Evolutionary conservation across 2,329 filamentous ascomycete species (phyloP).

Genomic region (Dendrostoma leiphaemia): DNA sequence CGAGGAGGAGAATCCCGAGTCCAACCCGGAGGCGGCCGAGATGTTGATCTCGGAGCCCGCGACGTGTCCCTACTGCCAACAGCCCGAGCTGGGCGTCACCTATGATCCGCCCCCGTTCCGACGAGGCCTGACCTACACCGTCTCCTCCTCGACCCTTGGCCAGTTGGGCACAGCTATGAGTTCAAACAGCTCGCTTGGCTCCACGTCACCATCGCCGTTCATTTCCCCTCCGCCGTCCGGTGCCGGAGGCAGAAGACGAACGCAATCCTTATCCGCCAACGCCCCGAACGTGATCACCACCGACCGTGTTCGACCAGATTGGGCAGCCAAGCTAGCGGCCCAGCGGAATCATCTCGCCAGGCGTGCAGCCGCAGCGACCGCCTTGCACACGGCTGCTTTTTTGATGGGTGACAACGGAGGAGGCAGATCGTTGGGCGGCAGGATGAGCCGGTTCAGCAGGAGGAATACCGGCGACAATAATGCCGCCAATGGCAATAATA

Average conservation of each 20-base stretch:
- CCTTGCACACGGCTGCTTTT: slow-evolving; percentile 91
- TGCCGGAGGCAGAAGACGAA: slow-evolving; percentile 41
- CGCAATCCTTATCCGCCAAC: slow-evolving; percentile 71
- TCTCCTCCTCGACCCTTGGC: slow-evolving; percentile 43
- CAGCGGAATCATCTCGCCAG: slow-evolving; percentile 83
- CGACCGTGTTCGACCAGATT: slow-evolving; percentile 88
- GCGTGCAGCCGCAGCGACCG: slow-evolving; percentile 87
- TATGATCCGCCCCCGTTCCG: slow-evolving; percentile 89
- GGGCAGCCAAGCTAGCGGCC: slow-evolving; percentile 83
- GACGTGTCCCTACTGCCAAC: slow-evolving; percentile 91
- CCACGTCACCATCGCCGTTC: slow-evolving; percentile 35
- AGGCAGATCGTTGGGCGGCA: slow-evolving; percentile 42
- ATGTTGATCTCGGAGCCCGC: slow-evolving; percentile 88
- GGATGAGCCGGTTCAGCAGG: slow-evolving; percentile 57
- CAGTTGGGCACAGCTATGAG: slow-evolving; percentile 73
- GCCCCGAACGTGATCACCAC: slow-evolving; percentile 88
- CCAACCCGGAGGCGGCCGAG: slow-evolving; percentile 53
- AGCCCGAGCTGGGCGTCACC: slow-evolving; percentile 93
- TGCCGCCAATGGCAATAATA: slow-evolving; percentile 26
- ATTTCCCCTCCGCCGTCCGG: slow-evolving; percentile 32
- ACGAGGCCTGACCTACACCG: slow-evolving; percentile 71
- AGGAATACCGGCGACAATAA: slow-evolving; percentile 44
- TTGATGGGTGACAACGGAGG: slow-evolving; percentile 68
- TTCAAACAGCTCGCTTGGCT: slow-evolving; percentile 72
- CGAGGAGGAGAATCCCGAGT: slow-evolving; percentile 33